Base-by-base conservation (phyloP, 805 yeast genomes). In the Clavispora vitiphila region DNA sequence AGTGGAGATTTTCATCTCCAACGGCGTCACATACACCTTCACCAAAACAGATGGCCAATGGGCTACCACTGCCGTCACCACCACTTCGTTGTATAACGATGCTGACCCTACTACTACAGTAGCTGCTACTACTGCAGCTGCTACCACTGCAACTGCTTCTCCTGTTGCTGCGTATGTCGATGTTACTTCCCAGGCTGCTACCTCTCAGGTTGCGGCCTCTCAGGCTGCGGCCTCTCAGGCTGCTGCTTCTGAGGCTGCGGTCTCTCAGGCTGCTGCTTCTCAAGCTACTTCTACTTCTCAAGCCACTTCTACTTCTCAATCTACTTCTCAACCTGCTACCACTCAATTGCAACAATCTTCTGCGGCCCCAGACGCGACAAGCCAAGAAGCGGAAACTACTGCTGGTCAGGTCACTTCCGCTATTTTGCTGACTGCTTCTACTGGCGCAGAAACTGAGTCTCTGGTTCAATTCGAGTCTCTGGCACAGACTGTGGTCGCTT, bases 1-100 rank as follows among this genome's bases (percentile, higher is more conserved):
- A 15, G 81, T 77, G 29, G 73, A 76, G 47, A 59, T 77, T 14
- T 62, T 75, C 34, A 68, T 77, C 38, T 74, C 78, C 8, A 67
- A 74, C 53, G 80, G 77, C 37, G 74, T 63, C 31, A 72, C 78
- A 29, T 74, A 67, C 49, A 77, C 81, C 12, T 53, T 56, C 44
- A 78, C 82, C 20, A 55, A 67, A 40, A 54, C 61, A 35, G 42
- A 43, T 7, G 64, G 58, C 18, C 60, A 56, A 24, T 54, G 66
- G 50, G 62, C 60, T 23, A 57, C 63, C 36, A 51, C 62, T 20
- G 62, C 69, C 9, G 56, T 65, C 25, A 66, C 71, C 36, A 61
- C 63, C 18, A 64, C 74, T 29, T 53, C 57, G 22, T 41, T 53
- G 6, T 50, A 51, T 40, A 53, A 54, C 39, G 47, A 42, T 8